Evolutionary conservation across 2,329 filamentous ascomycete species (phyloP).

Genomic region (Trichoderma sp.): DNA sequence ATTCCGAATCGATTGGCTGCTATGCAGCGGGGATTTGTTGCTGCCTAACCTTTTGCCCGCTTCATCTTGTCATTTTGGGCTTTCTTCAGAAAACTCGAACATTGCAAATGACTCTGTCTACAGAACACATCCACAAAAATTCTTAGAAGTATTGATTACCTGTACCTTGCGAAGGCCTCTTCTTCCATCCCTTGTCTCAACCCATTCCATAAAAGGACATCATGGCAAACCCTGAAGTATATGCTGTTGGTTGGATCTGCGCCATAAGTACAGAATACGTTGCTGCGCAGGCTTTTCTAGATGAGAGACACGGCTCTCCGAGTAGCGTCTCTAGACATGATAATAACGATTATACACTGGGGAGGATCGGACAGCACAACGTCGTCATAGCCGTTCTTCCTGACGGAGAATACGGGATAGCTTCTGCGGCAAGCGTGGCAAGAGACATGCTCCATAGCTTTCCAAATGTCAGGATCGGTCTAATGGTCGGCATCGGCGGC

Average conservation of each 20-base stretch:
- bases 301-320: background rate
- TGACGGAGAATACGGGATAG: background rate
- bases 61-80: background rate
- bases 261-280: background rate
- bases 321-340: background rate
- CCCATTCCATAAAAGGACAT: background rate
- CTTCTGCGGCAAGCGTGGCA: background rate
- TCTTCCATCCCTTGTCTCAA: background rate
- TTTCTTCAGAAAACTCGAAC: background rate
- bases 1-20: background rate
- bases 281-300: background rate
- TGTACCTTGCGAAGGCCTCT: background rate
- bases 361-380: background rate
- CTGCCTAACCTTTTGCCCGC: background rate
- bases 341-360: background rate
- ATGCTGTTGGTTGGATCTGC: background rate
- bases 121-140: background rate
- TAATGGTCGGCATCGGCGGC: background rate
- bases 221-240: background rate
- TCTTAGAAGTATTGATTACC: background rate
- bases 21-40: background rate
- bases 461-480: background rate
- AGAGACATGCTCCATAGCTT: background rate
- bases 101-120: background rate
- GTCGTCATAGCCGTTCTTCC: background rate